Evolutionary conservation across 2,329 filamentous ascomycete genomes (phyloP).

Genomic region (Fusarium siculi): DNA sequence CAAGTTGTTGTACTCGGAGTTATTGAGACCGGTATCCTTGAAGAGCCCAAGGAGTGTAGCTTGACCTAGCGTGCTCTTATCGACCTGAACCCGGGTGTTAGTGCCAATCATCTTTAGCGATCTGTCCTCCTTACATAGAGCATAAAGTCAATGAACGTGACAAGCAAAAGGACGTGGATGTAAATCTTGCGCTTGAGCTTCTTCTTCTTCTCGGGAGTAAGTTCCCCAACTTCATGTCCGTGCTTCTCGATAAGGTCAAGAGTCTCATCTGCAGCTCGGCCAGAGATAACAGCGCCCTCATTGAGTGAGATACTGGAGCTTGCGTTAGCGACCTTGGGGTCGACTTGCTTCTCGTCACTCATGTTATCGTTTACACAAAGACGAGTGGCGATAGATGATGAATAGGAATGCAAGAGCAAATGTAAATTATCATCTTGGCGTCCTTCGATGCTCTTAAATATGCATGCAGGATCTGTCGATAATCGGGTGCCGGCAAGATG

Average conservation of each 20-base stretch:
- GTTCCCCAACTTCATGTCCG: not conserved
- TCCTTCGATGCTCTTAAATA: not conserved
- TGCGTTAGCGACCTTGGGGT: not conserved
- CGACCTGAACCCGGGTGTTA: not conserved
- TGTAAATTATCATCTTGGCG: not conserved
- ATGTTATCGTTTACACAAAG: not conserved
- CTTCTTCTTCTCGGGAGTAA: not conserved
- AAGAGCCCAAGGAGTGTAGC: not conserved
- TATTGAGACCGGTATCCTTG: not conserved
- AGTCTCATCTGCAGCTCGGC: not conserved
- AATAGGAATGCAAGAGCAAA: too few relatives aligned
- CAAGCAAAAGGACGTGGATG: not conserved
- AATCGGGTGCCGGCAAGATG: not conserved
- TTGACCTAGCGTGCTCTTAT: not conserved
- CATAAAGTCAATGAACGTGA: constrained; percentile 3
- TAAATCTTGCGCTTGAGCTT: constrained; percentile 4
- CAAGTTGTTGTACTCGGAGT: constrained; percentile 4
- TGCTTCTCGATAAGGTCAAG: not conserved
- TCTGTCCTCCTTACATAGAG: not conserved
- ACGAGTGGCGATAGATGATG: too few relatives aligned
- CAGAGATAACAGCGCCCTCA: not conserved
- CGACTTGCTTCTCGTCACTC: not conserved
- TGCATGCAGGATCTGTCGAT: not conserved
- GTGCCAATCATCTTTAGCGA: not conserved
- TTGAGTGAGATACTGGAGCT: not conserved